Base-by-base conservation (phyloP, 2,329 filamentous ascomycete species). In the Drechslerella stenobrocha region DNA sequence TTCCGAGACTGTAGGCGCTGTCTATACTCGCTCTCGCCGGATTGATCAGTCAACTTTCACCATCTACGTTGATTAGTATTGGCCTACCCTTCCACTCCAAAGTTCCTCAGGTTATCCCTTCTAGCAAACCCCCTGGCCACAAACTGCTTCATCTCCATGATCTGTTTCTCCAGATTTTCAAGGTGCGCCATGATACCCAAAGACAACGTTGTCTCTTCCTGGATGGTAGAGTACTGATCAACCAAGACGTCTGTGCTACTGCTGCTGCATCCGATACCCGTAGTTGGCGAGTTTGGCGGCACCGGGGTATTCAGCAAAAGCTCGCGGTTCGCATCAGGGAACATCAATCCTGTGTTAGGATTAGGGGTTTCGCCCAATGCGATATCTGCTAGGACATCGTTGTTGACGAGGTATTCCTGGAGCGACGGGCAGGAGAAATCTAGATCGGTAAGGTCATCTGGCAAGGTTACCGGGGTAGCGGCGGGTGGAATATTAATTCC, bases 81-180 rank as follows among this genome's bases (percentile, higher is more conserved):
- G 3, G 37, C 46, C 5, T 53, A 66, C 61, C 53, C 53, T 20
- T 66, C 61, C 20, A 66, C 42, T 6, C 50, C 53, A 32, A 53
- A 35, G 4, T 53, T 32, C 20, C 65, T 63, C 8, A 60, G 48
- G 46, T 65, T 35, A 37, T 70, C 69, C 40, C 57, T 60, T 48
- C 56, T 50, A 46, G 64, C 70, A 26, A 72, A 73, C 1, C 70
- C 72, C 0, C 35, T 44, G 2, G 61, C 53, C 8, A 73, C 64
- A 37, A 73, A 73, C 11, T 60, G 64, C 23, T 52, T 65, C 72
- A 73, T 71, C 35, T 72, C 71, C 2, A 24, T n/a, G n/a, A 72
- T 61, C 24, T 72, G 70, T n/a, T 46, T 47, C 20, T 71, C 63
- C 7, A 73, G 28, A 34, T 70, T 64, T 24, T 73, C 71, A 1